Percentiles rank a stretch among this genome's conserved stretches.
Conservation (phyloP, 2,329 filamentous ascomycete genomes). For the Chaetomium sp. region DNA sequence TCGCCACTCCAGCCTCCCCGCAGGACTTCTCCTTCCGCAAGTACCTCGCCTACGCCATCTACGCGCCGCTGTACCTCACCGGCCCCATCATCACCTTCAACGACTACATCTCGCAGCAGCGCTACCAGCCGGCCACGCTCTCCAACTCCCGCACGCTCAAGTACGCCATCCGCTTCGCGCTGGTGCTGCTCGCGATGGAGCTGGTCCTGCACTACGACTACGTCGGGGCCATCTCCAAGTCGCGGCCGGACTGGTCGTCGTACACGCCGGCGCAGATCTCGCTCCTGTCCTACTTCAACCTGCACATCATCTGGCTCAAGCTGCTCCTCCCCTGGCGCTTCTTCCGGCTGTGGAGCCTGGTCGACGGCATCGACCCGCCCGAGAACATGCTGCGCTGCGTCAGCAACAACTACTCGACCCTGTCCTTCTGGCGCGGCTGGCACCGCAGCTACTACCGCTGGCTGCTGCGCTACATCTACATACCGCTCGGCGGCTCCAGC, state of each 20-base stretch:
- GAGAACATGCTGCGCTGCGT: slow-evolving; percentile 99
- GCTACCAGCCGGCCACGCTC: slow-evolving; percentile 72
- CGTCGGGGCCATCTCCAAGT: slow-evolving; percentile 86
- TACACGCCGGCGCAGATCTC: slow-evolving; percentile 88
- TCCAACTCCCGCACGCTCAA: slow-evolving; percentile 70
- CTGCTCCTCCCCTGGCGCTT: slow-evolving; percentile 96
- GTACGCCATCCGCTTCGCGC: slow-evolving; percentile 79
- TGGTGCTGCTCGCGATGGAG: slow-evolving; percentile 87
- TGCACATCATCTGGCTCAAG: slow-evolving; percentile 97
- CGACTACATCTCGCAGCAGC: slow-evolving; percentile 88
- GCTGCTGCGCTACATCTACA: slow-evolving; percentile 90
- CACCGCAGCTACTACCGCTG: slow-evolving; percentile 94
- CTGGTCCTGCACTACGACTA: slow-evolving; percentile 90
- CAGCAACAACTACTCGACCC: slow-evolving; percentile 87
- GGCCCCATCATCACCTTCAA: slow-evolving; percentile 97
- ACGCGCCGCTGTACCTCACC: slow-evolving; percentile 88
- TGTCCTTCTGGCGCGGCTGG: slow-evolving; percentile 95
- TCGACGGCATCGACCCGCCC: slow-evolving; percentile 90
- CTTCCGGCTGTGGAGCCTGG: slow-evolving; percentile 92
- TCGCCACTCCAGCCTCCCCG: slow-evolving; percentile 71
- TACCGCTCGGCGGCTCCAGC: slow-evolving; percentile 78
- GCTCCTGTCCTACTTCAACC: slow-evolving; percentile 92
- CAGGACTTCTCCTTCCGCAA: slow-evolving; percentile 79
- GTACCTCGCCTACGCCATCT: slow-evolving; percentile 86
- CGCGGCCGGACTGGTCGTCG: slow-evolving; percentile 73